Base-by-base conservation (phyloP, 495 filamentous ascomycete genomes). In the Aspergillus panamensis region DNA sequence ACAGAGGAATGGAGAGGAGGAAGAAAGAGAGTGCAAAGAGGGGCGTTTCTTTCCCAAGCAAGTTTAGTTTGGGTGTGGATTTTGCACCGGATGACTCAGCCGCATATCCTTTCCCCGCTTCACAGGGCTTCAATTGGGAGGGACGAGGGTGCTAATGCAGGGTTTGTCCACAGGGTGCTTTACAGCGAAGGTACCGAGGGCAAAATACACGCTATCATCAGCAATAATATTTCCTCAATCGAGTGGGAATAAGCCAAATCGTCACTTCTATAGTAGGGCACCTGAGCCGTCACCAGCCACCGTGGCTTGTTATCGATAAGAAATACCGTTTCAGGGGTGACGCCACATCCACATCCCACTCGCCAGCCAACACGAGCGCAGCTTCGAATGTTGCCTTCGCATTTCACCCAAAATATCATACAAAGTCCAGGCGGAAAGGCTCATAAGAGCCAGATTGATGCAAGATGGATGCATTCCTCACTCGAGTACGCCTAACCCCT, bases 401-500 rank as follows among this genome's bases (percentile, higher is more conserved):
- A 8, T 39, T 39, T 39, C 35, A 39, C 35, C 35, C 10, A n/a
- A n/a, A 25, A n/a, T 31, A 33, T 51, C 16, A 31, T 25, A 10
- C 20, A 51, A 30, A 31, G 12, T 10, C 20, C 13, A 29, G 25
- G 25, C 29, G 47, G 12, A 49, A n/a, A 29, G 25, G 12, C 21
- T 14, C 20, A 52, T 57, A 20, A 21, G 35, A 19, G 13, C 48
- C 5, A 42, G 37, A 19, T 35, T 48, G 19, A 39, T 12, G 35
- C 64, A 82, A 68, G 55, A 96, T 96, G 91, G 91, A 96, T 63
- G 80, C 84, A 55, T 82, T 96, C 57, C 75, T 95, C 55, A 73
- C 78, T 42, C 85, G 84, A 58, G 82, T 94, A 71, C 63, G 80
- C 17, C 62, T 32, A 29, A 19, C 25, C 20, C 33, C 10, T 8